Evolutionary conservation across 352 stramenopile species (phyloP).

Genomic region (Phytophthora crassamura): DNA sequence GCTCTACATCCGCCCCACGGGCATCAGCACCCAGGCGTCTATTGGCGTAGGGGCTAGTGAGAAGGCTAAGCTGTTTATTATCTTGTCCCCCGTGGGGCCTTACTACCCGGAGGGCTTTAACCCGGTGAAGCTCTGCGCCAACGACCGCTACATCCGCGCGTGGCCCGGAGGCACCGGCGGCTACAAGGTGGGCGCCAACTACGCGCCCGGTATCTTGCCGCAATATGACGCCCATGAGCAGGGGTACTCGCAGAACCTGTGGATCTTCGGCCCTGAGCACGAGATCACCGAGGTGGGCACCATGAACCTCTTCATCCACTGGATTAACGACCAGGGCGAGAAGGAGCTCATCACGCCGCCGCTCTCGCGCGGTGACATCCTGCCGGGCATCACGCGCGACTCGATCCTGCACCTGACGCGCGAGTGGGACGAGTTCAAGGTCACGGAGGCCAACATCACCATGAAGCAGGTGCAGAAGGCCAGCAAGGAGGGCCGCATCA

Average conservation of each 20-base stretch:
- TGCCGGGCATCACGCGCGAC: slow-evolving; percentile 96
- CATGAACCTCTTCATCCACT: slow-evolving; percentile 99
- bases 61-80: slow-evolving; percentile 95
- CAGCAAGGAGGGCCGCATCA: slow-evolving; percentile 87
- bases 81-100: slow-evolving; percentile 96
- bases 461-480: slow-evolving; percentile 96
- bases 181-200: slow-evolving; percentile 95
- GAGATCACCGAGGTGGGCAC: slow-evolving; percentile 91
- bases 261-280: slow-evolving; percentile 95
- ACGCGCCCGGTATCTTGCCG: slow-evolving; percentile 92
- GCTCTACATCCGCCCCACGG: slow-evolving; percentile 95
- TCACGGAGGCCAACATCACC: slow-evolving; percentile 93
- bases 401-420: slow-evolving; percentile 94
- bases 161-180: slow-evolving; percentile 96
- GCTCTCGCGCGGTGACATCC: slow-evolving; percentile 95
- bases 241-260: slow-evolving; percentile 94
- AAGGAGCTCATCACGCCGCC: slow-evolving; percentile 96
- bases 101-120: slow-evolving; percentile 98
- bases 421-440: slow-evolving; percentile 94
- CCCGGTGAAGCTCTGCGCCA: slow-evolving; percentile 91
- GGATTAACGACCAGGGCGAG: slow-evolving; percentile 92
- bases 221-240: slow-evolving; percentile 87
- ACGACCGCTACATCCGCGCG: slow-evolving; percentile 94
- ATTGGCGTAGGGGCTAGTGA: slow-evolving; percentile 91
- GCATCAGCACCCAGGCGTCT: slow-evolving; percentile 92